Percentiles rank a stretch among this genome's conserved stretches.
phyloP scores from a whole-genome alignment of 1,139 yeast genomes.

The Schwanniomyces etchellsii region DNA sequence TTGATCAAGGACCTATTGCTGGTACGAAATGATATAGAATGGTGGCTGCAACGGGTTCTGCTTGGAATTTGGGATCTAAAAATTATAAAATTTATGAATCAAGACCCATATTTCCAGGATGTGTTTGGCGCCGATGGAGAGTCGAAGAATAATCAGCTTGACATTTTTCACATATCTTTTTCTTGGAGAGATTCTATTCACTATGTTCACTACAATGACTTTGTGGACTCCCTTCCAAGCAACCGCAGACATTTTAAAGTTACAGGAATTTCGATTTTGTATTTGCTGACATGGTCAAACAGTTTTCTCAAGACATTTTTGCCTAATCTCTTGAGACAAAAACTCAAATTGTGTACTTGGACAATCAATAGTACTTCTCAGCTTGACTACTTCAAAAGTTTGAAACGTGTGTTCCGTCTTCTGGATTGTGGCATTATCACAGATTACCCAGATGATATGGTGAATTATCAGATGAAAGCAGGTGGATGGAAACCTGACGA shows the following conservation, averaged over 20 bases:
- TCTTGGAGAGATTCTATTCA: slow-evolving; percentile 31
- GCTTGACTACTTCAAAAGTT: slow-evolving; percentile 33
- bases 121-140: slow-evolving; percentile 16
- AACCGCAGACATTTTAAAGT: slow-evolving; percentile 18
- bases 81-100: slow-evolving; percentile 51
- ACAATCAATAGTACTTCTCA: slow-evolving; percentile 61
- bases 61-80: slow-evolving; percentile 80
- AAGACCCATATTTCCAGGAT: slow-evolving; percentile 30
- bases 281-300: slow-evolving; percentile 34
- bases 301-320: slow-evolving; percentile 31
- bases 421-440: slow-evolving; percentile 51
- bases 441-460: slow-evolving; percentile 50
- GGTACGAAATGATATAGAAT: slow-evolving; percentile 45
- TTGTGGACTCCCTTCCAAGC: slow-evolving; percentile 21
- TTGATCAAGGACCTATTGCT: slow-evolving; percentile 45
- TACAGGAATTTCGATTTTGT: slow-evolving; percentile 36
- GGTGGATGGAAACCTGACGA: too few relatives aligned
- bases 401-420: slow-evolving; percentile 22
- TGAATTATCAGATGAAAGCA: slow-evolving; percentile 10
- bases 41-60: slow-evolving; percentile 65
- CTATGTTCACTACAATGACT: slow-evolving; percentile 33
- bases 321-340: slow-evolving; percentile 33
- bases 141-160: slow-evolving; percentile 17
- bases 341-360: slow-evolving; percentile 68
- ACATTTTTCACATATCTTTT: slow-evolving; percentile 31